Evolutionary conservation across 176 grass and related monocot genomes (phyloP).

Genomic region (Rhynchospora tenuis): DNA sequence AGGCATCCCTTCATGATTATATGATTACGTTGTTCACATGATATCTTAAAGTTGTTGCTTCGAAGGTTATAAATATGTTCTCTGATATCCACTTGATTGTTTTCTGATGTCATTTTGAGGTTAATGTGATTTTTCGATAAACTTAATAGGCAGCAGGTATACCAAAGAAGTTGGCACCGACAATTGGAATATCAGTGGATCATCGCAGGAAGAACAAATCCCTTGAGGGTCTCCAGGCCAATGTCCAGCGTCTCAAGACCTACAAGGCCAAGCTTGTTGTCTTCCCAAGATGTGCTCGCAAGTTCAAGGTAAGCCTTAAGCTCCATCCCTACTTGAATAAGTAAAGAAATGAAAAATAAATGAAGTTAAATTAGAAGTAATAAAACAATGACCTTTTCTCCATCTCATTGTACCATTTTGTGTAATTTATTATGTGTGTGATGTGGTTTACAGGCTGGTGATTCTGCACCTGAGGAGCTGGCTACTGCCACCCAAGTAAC

Average conservation of each 20-base stretch:
- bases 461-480: slow-evolving; percentile 77
- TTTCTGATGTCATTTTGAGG: no score
- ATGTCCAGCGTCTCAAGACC: slow-evolving; percentile 69
- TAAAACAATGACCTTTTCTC: no score
- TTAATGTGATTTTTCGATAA: background rate
- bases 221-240: slow-evolving; percentile 68
- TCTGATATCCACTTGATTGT: no score
- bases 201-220: slow-evolving; percentile 73
- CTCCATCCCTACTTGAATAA: no score
- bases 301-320: slow-evolving; percentile 47
- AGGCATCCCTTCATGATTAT: background rate
- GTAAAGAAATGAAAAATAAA: no score
- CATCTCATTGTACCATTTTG: no score
- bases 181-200: slow-evolving; percentile 82
- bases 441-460: slow-evolving; percentile 49
- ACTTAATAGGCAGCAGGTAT: slow-evolving; percentile 52
- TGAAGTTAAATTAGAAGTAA: no score
- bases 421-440: no score
- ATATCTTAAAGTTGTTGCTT: no score
- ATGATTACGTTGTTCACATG: no score
- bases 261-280: slow-evolving; percentile 85
- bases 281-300: slow-evolving; percentile 66
- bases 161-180: slow-evolving; percentile 64
- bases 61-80: no score
- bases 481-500: slow-evolving; percentile 81